Evolutionary conservation across 2,329 filamentous ascomycete genomes (phyloP).

Genomic region (Aspergillus ruber): DNA sequence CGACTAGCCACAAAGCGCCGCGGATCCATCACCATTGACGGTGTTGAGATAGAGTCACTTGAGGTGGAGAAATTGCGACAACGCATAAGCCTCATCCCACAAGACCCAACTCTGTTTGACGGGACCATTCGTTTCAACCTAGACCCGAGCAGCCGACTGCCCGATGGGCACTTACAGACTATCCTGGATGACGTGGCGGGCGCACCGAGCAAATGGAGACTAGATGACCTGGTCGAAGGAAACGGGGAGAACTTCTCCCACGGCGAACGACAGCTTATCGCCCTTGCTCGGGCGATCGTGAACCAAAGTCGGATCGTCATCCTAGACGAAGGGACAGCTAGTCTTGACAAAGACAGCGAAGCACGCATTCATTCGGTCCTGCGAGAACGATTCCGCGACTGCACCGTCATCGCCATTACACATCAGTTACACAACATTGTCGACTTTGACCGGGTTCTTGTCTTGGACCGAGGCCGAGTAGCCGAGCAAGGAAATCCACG

Average conservation of each 20-base stretch:
- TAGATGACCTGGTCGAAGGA: constrained; percentile 5
- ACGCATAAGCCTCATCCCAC: constrained; percentile 68
- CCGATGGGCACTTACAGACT: constrained; percentile 1
- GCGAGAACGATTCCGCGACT: not conserved
- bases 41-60: constrained; percentile 64
- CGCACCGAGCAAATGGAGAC: constrained; percentile 1
- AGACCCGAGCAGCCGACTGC: constrained; percentile 9
- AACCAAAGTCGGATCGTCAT: constrained; percentile 22
- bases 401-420: constrained; percentile 3
- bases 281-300: constrained; percentile 49
- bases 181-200: constrained; percentile 4
- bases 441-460: constrained; percentile 3
- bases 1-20: constrained; percentile 62
- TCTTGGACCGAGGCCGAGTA: constrained; percentile 2
- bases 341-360: constrained; percentile 5
- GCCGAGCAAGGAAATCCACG: constrained; percentile 2
- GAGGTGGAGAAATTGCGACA: constrained; percentile 60
- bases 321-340: constrained; percentile 21
- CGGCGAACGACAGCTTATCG: constrained; percentile 55
- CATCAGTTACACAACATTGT: constrained; percentile 4
- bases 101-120: constrained; percentile 51
- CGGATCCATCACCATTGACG: constrained; percentile 62
- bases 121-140: constrained; percentile 24
- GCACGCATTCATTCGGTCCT: constrained; percentile 2
- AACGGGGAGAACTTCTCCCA: constrained; percentile 18